phyloP scores from a whole-genome alignment of 2,329 filamentous ascomycete genomes.

The Trichoderma hamatum region DNA sequence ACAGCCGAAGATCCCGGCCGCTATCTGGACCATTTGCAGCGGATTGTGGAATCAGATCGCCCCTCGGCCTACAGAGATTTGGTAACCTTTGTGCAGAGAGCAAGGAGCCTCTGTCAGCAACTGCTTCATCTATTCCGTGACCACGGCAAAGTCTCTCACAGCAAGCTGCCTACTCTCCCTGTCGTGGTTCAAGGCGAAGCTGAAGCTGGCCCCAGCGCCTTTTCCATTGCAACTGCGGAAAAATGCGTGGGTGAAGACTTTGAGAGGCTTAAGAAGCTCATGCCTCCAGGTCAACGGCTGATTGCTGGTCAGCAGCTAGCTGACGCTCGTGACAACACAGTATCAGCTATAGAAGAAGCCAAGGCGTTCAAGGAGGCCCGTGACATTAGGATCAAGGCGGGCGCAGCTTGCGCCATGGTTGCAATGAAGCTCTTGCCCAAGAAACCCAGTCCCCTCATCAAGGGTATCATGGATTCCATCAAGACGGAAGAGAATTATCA shows the following conservation, averaged over 20 bases:
- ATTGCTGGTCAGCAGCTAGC: conserved; percentile 78
- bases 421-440: conserved; percentile 87
- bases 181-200: conserved; percentile 93
- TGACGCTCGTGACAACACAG: conserved; percentile 72
- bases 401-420: conserved; percentile 83
- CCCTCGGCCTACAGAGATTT: conserved; percentile 86
- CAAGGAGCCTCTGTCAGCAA: conserved; percentile 87
- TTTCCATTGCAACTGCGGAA: conserved; percentile 84
- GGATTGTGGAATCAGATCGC: conserved; percentile 79
- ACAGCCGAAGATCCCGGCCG: conserved; percentile 48
- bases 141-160: conserved; percentile 76
- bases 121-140: conserved; percentile 91
- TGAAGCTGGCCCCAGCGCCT: conserved; percentile 88
- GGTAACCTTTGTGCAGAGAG: conserved; percentile 85
- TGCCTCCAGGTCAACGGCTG: conserved; percentile 84
- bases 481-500: conserved; percentile 92
- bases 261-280: conserved; percentile 82
- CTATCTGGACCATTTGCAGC: conserved; percentile 68
- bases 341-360: conserved; percentile 77
- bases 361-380: conserved; percentile 76
- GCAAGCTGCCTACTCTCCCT: conserved; percentile 77
- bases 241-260: conserved; percentile 85
- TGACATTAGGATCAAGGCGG: conserved; percentile 83
- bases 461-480: conserved; percentile 97
- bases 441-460: conserved; percentile 91